phyloP scores from a whole-genome alignment of 495 filamentous ascomycete species.

The Acidiella bohemica region DNA sequence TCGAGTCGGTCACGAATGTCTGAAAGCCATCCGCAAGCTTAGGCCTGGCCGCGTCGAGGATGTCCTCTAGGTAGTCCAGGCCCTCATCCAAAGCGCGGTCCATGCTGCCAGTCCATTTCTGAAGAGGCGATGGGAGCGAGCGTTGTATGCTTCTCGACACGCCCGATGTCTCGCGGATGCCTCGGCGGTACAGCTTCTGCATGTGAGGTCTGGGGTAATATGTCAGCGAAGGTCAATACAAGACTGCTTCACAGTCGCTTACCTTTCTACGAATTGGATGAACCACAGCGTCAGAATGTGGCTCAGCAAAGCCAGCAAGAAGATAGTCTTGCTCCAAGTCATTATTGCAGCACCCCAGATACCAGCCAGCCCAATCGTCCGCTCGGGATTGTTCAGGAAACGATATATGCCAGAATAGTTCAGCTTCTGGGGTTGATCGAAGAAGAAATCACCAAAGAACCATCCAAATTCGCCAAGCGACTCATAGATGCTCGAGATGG shows the following conservation, averaged over 20 bases:
- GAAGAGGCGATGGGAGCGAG: slow-evolving; percentile 68
- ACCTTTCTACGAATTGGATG: slow-evolving; percentile 75
- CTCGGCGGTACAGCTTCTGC: slow-evolving; percentile 89
- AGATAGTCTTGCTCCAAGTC: slow-evolving; percentile 70
- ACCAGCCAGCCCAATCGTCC: slow-evolving; percentile 85
- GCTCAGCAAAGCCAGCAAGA: slow-evolving; percentile 69
- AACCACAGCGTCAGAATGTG: slow-evolving; percentile 76
- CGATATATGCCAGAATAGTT: slow-evolving; percentile 97
- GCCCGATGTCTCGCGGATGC: slow-evolving; percentile 73
- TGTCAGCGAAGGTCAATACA: too few relatives aligned
- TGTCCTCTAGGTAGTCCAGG: slow-evolving; percentile 76
- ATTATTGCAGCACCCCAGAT: slow-evolving; percentile 92
- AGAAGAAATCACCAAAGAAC: slow-evolving; percentile 99
- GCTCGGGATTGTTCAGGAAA: slow-evolving; percentile 93
- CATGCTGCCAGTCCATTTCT: slow-evolving; percentile 65
- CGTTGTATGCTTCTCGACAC: slow-evolving; percentile 79
- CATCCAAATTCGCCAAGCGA: slow-evolving; percentile 96
- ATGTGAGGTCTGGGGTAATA: slow-evolving; percentile 98
- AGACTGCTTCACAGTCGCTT: too few relatives aligned
- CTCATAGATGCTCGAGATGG: slow-evolving; percentile 82
- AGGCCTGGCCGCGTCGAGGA: slow-evolving; percentile 75
- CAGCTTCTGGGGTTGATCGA: slow-evolving; percentile 71
- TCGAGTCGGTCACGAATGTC: slow-evolving; percentile 77
- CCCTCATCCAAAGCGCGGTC: slow-evolving; percentile 78
- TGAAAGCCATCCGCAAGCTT: slow-evolving; percentile 77